A percentile compares a stretch with the other conserved stretches of the same genome.
phyloP scores from a whole-genome alignment of 176 grass and related monocot genomes.

The Eragrostis curvula region DNA sequence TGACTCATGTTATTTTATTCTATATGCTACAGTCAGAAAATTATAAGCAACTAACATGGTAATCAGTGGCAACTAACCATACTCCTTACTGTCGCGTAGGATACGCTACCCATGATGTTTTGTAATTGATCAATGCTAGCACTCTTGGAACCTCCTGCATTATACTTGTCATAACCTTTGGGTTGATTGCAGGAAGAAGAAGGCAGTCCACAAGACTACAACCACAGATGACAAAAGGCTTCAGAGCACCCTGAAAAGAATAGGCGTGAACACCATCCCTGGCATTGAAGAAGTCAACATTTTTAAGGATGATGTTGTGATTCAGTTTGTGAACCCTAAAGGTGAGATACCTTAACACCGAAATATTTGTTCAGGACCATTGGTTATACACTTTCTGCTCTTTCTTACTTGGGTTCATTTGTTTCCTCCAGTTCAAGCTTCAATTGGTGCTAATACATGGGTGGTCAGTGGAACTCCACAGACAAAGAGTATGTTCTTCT shows the following conservation, averaged over 20 bases:
- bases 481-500: slow-evolving; percentile 77
- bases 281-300: slow-evolving; percentile 99
- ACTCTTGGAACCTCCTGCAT: not conserved
- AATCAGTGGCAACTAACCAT: not conserved
- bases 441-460: slow-evolving; percentile 96
- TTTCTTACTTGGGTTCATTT: slow-evolving; percentile 38
- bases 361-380: not conserved
- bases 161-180: slow-evolving; percentile 21
- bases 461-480: slow-evolving; percentile 97
- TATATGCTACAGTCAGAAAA: not conserved
- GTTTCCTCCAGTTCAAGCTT: slow-evolving; percentile 86
- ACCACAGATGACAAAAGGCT: slow-evolving; percentile 99
- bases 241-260: slow-evolving; percentile 96
- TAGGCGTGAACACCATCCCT: slow-evolving; percentile 88
- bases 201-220: slow-evolving; percentile 98
- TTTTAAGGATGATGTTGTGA: slow-evolving; percentile 98
- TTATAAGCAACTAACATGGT: not conserved
- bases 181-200: slow-evolving; percentile 87
- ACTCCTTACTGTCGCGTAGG: not conserved
- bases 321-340: slow-evolving; percentile 98
- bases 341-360: slow-evolving; percentile 44
- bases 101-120: slow-evolving; percentile 4
- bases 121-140: not conserved
- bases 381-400: not conserved
- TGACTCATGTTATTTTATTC: slow-evolving; percentile 1